Evolutionary conservation across 164 flowering plant genomes (phyloP), one percentile per base, ranked within the genome.

Genomic region (Berberis vulgaris): DNA sequence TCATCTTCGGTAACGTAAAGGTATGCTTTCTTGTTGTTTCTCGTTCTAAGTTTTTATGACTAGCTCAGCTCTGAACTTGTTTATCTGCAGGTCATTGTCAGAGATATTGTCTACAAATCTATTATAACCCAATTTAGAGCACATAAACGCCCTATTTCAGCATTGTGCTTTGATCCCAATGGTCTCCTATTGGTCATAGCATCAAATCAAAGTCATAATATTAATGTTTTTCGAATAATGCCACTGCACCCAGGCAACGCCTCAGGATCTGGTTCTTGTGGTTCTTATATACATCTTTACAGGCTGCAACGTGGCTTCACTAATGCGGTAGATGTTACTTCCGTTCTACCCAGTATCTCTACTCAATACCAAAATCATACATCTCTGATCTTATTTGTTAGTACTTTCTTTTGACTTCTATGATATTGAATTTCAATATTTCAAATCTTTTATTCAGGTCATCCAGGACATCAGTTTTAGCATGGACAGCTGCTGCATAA

Each of bases 391-490:
- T 26, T 26, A 26, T 26, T 26, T 26, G 26, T 26, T 26, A 26
- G 26, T 26, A 0, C 26, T 26, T 26, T 26, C 26, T 26, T 26
- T 26, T 26, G 26, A 26, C 26, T 26, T 26, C 26, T 26, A 26
- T 26, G 26, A 26, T 26, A 26, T 26, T 26, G 26, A 26, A 26
- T 26, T 26, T 26, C 26, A 26, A 26, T 26, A 26, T 26, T 26
- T 26, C 26, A 26, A 26, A 26, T 26, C 26, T 26, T 26, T 26
- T 26, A 26, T 26, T 52, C 82, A 88, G 96, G 81, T 86, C 58
- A 88, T 88, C 69, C 88, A 84, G 71, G 96, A 88, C 56, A 85
- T 88, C 49, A 81, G 92, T 70, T 88, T 88, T 68, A 88, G 96
- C 71, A 73, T 69, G 53, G 84, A 88, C 62, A 85, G 92, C 74